Evolutionary conservation across 2,329 filamentous ascomycete species (phyloP).

Genomic region (Fusarium verrucosum): DNA sequence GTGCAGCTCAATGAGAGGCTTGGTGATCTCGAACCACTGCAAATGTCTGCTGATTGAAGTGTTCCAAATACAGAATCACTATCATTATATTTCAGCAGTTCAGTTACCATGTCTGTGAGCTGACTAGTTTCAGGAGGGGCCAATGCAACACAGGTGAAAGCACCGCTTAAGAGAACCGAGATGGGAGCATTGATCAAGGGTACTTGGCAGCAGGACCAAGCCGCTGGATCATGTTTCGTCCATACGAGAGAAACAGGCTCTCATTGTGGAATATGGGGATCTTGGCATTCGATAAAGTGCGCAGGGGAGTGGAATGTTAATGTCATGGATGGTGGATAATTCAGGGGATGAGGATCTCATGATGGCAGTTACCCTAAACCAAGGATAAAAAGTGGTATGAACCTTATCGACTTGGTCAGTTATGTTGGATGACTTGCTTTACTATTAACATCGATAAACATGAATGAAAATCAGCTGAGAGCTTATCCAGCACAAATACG

Average conservation of each 20-base stretch:
- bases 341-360: not conserved
- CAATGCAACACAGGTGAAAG: slow-evolving; percentile 6
- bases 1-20: slow-evolving; percentile 76
- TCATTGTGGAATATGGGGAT: not conserved
- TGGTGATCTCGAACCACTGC: slow-evolving; percentile 44
- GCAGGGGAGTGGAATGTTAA: not conserved
- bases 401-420: too few relatives aligned
- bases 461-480: too few relatives aligned
- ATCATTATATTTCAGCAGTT: not conserved
- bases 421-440: too few relatives aligned
- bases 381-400: too few relatives aligned
- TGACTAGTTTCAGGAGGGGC: slow-evolving; percentile 8
- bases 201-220: slow-evolving; percentile 11
- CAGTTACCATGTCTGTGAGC: not conserved
- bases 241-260: not conserved
- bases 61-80: not conserved
- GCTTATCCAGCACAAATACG: too few relatives aligned
- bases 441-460: too few relatives aligned
- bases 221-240: not conserved
- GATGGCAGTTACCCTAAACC: not conserved
- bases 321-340: not conserved
- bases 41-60: slow-evolving; percentile 36
- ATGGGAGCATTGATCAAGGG: slow-evolving; percentile 6
- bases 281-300: not conserved
- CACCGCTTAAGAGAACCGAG: too few relatives aligned